Base-by-base conservation (phyloP, 768 basidiomycete genomes). In the Agaricus subrufescens region DNA sequence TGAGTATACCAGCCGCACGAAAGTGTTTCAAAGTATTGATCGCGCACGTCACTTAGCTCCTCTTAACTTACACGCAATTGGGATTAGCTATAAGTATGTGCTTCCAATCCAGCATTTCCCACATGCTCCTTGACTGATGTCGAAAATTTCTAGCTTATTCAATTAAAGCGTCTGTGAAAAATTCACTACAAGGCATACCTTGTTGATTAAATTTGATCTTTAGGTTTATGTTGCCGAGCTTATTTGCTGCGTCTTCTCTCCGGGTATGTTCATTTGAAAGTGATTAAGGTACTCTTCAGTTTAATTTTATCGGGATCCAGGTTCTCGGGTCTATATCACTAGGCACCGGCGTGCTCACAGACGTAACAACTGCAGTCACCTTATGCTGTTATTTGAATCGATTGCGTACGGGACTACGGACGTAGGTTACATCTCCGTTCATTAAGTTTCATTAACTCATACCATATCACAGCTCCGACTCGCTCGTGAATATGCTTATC, bases 351-450 rank as follows among this genome's bases (percentile, higher is more conserved):
- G 79, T 82, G 29, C 52, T 73, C 3, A 85, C 83, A 6, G 87
- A 89, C 63, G 64, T 86, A 4, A 58, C 81, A n/a, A 85, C 80
- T 11, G 80, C 87, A 14, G 67, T 67, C 0, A 67, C 85, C 1
- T 74, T 87, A 5, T 85, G 81, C 61, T 83, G 65, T 59, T 89
- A 80, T 71, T 70, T 89, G 52, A 79, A 79, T 56, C 68, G 71
- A 31, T 73, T 89, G 53, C 76, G 82, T 40, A 81, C 81, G 1
- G 81, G 77, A n/a, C 75, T 82, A 53, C 62, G 69, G 30, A 67
- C 69, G 82, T 84, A 62, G 49, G 76, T 65, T 39, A 52, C 29
- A 44, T 5, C 31, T 51, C 30, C 19, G 4, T 3, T 31, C 23
- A 23, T 34, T 23, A 6, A 10, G 15, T 31, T 55, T 7, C 12